Percentiles rank a stretch among this genome's conserved stretches.
Evolutionary conservation across 306 rosid genomes (phyloP).

Genomic region (Pachyrhizus erosus): DNA sequence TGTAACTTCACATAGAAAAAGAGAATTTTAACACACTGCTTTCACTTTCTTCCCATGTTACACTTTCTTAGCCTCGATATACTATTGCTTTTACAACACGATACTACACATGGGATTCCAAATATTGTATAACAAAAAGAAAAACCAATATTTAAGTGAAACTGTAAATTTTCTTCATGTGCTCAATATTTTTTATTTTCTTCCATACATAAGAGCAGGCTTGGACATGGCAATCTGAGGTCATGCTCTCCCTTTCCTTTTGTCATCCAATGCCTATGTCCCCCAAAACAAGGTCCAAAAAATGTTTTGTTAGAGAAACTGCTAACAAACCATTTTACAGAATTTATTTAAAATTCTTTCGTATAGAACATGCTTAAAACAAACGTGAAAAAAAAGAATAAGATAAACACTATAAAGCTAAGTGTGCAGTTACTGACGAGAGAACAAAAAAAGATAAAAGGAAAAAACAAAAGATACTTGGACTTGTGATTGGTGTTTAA

Average conservation of each 20-base stretch:
- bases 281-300: conserved; percentile 38
- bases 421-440: not conserved
- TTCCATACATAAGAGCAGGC: conserved; percentile 6
- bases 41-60: conserved; percentile 3
- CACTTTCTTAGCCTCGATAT: conserved; percentile 28
- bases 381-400: not conserved
- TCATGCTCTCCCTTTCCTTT: conserved; percentile 58
- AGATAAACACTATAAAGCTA: not conserved
- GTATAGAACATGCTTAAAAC: not conserved
- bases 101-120: not conserved
- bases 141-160: conserved; percentile 26
- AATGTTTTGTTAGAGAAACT: conserved; percentile 26
- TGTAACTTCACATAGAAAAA: not conserved
- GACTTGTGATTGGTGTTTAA: not conserved
- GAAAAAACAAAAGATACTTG: not conserved
- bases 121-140: conserved; percentile 13
- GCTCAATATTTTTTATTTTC: not conserved
- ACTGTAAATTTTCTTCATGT: conserved; percentile 17
- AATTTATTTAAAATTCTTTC: not conserved
- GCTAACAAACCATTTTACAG: conserved; percentile 1
- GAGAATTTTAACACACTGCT: not conserved
- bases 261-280: conserved; percentile 60
- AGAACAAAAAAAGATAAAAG: not conserved
- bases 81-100: conserved; percentile 11
- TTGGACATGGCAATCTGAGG: not conserved